phyloP scores from a whole-genome alignment of 257 asterid genomes.

The Nyctanthes arbortristis region DNA sequence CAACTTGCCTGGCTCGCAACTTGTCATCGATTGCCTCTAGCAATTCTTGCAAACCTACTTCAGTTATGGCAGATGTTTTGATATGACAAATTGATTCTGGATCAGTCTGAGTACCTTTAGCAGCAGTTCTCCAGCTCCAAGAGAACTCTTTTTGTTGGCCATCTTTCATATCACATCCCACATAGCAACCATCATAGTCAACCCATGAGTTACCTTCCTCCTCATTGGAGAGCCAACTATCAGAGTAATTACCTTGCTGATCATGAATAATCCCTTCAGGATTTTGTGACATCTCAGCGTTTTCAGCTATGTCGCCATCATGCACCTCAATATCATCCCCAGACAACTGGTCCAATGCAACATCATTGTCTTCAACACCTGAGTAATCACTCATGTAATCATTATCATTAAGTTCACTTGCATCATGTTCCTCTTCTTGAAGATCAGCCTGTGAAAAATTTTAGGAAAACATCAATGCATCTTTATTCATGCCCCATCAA shows the following conservation, averaged over 20 bases:
- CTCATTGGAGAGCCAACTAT: constrained; percentile 47
- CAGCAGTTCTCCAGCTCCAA: constrained; percentile 18
- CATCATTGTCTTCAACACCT: constrained; percentile 46
- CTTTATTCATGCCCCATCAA: background rate
- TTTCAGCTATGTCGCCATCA: constrained; percentile 29
- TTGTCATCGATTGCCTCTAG: constrained; percentile 68
- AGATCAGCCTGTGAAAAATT: constrained; percentile 65
- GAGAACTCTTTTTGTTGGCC: constrained; percentile 29
- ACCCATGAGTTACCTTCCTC: constrained; percentile 54
- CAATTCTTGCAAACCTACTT: constrained; percentile 85
- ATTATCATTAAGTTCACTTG: constrained; percentile 37
- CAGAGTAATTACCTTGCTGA: constrained; percentile 38
- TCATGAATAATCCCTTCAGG: constrained; percentile 31
- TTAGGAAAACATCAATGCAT: constrained; percentile 14
- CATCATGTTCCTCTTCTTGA: constrained; percentile 39
- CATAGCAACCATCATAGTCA: constrained; percentile 42
- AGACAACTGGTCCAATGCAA: constrained; percentile 36
- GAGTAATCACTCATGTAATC: constrained; percentile 33
- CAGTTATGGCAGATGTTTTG: constrained; percentile 75
- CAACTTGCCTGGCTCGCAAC: constrained; percentile 36
- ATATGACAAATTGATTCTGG: constrained; percentile 43
- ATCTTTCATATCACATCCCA: constrained; percentile 39
- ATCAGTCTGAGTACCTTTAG: constrained; percentile 20
- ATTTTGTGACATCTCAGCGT: constrained; percentile 31
- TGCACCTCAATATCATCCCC: constrained; percentile 21